Evolutionary conservation across 345 rosid genomes (phyloP).

Genomic region (Lepidium africanum): DNA sequence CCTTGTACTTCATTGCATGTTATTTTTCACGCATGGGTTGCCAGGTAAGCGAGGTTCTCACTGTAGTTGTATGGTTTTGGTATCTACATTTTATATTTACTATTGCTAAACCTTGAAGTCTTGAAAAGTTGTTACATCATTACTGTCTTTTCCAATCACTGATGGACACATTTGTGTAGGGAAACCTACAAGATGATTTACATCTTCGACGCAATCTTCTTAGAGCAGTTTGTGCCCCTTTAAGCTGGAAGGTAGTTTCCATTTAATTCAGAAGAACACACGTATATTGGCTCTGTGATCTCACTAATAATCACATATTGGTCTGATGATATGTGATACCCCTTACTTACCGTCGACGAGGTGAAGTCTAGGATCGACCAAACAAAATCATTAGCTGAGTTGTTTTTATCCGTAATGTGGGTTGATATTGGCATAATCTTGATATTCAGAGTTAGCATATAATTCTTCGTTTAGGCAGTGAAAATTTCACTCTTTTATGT

Average conservation of each 20-base stretch:
- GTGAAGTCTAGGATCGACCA: background rate
- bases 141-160: background rate
- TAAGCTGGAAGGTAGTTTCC: slow-evolving; percentile 61
- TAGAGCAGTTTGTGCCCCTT: slow-evolving; percentile 45
- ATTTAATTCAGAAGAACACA: background rate
- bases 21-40: slow-evolving; percentile 77
- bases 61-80: background rate
- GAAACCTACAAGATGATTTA: slow-evolving; percentile 62
- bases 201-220: slow-evolving; percentile 73
- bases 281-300: background rate
- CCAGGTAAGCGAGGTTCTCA: slow-evolving; percentile 53
- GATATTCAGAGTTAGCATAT: background rate
- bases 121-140: slow-evolving; percentile 1
- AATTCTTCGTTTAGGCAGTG: background rate
- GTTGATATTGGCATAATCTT: background rate
- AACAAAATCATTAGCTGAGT: background rate
- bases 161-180: slow-evolving; percentile 40
- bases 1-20: slow-evolving; percentile 67
- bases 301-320: background rate
- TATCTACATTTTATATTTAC: slow-evolving; percentile 1
- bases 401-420: background rate
- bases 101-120: background rate
- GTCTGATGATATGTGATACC: slow-evolving; percentile 5
- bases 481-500: background rate
- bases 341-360: background rate